These are phyloP conservation scores for Aspergillus homomorphus DNA, from an alignment of 495 filamentous ascomycete genomes.

Conservation along the genomic window DNA sequence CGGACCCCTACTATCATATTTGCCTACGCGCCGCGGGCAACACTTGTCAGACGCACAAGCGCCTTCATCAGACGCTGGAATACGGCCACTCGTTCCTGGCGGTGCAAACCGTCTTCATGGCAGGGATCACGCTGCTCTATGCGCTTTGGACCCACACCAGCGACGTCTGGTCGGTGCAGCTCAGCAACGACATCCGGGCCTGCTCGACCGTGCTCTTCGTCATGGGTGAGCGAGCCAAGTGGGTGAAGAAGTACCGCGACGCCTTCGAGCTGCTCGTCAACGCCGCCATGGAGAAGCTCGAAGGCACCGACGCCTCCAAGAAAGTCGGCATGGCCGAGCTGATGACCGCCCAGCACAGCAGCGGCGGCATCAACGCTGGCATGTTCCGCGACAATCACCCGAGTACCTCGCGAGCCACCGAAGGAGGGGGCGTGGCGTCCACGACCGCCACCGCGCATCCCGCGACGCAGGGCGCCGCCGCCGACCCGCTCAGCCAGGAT, in stretches of 20 bases:
- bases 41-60: conserved; percentile 54
- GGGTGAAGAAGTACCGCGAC: conserved; percentile 54
- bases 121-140: conserved; percentile 52
- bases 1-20: conserved; percentile 50
- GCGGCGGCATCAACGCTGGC: conserved; percentile 8
- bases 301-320: conserved; percentile 37
- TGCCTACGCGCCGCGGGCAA: conserved; percentile 50
- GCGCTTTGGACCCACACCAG: conserved; percentile 46
- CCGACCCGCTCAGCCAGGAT: conserved; percentile 21
- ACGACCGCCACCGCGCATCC: neutral
- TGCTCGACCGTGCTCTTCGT: conserved; percentile 54
- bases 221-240: conserved; percentile 51
- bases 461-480: neutral
- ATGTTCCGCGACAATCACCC: neutral
- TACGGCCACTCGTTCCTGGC: conserved; percentile 56
- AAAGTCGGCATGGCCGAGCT: conserved; percentile 41
- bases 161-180: conserved; percentile 49
- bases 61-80: conserved; percentile 49
- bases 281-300: conserved; percentile 52
- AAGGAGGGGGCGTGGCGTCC: neutral
- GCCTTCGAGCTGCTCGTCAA: conserved; percentile 53
- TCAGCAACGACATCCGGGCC: conserved; percentile 54
- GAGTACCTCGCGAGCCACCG: neutral
- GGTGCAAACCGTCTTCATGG: conserved; percentile 55
- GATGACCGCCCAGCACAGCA: conserved; percentile 39